A percentile compares a stretch with the other conserved stretches of the same genome.
These are phyloP conservation scores for Naganishia friedmannii DNA, from an alignment of 768 basidiomycete species.

Conservation along the genomic window DNA sequence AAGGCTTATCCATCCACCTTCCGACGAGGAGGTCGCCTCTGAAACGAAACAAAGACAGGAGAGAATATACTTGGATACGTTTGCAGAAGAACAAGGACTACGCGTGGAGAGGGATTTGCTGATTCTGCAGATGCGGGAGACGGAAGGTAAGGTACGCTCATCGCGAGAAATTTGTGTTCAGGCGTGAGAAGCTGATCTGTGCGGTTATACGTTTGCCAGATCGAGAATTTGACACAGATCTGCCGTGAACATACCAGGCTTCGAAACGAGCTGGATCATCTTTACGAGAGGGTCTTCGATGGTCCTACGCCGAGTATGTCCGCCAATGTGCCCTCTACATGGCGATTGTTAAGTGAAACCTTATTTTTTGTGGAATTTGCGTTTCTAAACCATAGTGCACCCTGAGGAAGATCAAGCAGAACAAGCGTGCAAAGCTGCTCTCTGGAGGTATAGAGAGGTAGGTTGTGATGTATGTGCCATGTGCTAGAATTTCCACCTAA, in stretches of 20 bases:
- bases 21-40: constrained; percentile 13
- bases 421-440: constrained; percentile 21
- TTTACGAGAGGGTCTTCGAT: constrained; percentile 23
- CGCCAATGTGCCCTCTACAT: too few relatives aligned
- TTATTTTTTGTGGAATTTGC: neutral
- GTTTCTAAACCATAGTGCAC: neutral
- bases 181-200: too few relatives aligned
- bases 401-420: constrained; percentile 29
- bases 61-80: constrained; percentile 27
- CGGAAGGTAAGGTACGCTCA: constrained; percentile 29
- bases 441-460: constrained; percentile 12
- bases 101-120: constrained; percentile 21
- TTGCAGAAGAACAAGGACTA: constrained; percentile 23
- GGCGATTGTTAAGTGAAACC: too few relatives aligned
- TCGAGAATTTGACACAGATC: constrained; percentile 21
- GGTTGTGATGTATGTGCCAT: too few relatives aligned
- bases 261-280: constrained; percentile 13
- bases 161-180: too few relatives aligned
- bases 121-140: constrained; percentile 2
- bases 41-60: constrained; percentile 29
- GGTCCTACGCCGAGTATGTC: constrained; percentile 25
- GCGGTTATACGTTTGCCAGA: neutral
- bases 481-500: neutral
- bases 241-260: constrained; percentile 23
- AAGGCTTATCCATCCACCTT: constrained; percentile 12